phyloP scores from a whole-genome alignment of 2,329 filamentous ascomycete species.

The Penicillium vulpinum region DNA sequence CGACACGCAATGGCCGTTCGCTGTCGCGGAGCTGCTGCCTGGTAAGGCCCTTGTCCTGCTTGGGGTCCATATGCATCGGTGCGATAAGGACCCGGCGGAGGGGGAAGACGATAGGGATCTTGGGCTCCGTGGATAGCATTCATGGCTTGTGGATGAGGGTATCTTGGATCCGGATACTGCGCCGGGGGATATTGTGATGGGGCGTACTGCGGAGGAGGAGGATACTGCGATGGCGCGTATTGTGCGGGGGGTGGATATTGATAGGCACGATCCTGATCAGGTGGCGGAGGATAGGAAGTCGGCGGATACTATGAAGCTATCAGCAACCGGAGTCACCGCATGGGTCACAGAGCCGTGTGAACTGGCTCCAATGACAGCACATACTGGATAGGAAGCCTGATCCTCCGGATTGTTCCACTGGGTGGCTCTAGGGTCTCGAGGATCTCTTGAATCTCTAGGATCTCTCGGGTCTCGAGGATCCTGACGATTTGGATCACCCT shows the following conservation, averaged over 20 bases:
- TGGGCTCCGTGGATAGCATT: constrained; percentile 45
- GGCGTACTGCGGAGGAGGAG: constrained; percentile 24
- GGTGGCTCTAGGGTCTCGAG: constrained; percentile 39
- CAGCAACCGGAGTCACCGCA: background rate
- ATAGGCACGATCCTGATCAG: constrained; percentile 33
- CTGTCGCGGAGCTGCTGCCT: constrained; percentile 51
- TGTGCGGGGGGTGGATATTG: constrained; percentile 38
- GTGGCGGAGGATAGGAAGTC: constrained; percentile 34
- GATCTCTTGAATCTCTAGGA: constrained; percentile 29
- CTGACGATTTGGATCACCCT: constrained; percentile 41
- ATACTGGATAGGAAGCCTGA: constrained; percentile 42
- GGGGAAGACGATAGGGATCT: constrained; percentile 47
- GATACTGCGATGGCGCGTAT: constrained; percentile 31
- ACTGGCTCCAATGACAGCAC: constrained; percentile 17
- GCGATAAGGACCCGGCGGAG: constrained; percentile 45
- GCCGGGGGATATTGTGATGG: constrained; percentile 38
- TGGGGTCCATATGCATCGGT: constrained; percentile 44
- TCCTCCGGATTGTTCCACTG: constrained; percentile 45
- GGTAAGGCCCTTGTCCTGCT: constrained; percentile 43
- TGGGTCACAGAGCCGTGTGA: background rate
- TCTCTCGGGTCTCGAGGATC: constrained; percentile 27
- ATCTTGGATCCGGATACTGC: constrained; percentile 33
- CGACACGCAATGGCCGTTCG: constrained; percentile 54
- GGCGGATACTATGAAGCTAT: constrained; percentile 31
- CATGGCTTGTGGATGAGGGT: constrained; percentile 42